phyloP scores from a whole-genome alignment of 1,139 yeast genomes.

The Candida sp. region DNA sequence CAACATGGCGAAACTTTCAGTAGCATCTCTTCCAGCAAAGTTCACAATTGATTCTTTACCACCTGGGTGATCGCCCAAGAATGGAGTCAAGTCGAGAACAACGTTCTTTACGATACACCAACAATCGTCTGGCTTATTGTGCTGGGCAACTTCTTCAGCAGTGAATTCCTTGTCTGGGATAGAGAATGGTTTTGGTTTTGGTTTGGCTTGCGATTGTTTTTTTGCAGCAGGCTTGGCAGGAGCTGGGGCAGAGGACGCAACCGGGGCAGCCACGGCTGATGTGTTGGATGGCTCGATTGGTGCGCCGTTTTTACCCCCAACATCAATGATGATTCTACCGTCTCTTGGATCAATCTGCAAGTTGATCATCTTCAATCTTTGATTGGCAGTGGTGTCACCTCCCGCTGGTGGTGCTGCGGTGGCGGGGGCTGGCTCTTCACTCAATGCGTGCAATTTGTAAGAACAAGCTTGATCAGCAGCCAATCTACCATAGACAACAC shows the following conservation, averaged over 20 bases:
- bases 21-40: constrained; percentile 93
- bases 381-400: constrained; percentile 14
- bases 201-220: constrained; percentile 2
- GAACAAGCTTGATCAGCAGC: constrained; percentile 55
- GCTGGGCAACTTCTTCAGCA: constrained; percentile 63
- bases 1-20: constrained; percentile 73
- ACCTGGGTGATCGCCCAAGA: constrained; percentile 87
- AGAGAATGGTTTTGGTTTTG: constrained; percentile 20
- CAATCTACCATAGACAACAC: constrained; percentile 80
- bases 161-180: constrained; percentile 51
- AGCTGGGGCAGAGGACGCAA: constrained; percentile 3
- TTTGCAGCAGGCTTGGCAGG: constrained; percentile 6
- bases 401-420: neutral
- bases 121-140: constrained; percentile 66
- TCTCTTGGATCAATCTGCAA: constrained; percentile 45
- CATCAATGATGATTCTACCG: constrained; percentile 34
- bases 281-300: constrained; percentile 1
- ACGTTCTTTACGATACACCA: constrained; percentile 90
- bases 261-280: constrained; percentile 5
- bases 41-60: constrained; percentile 74
- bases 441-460: constrained; percentile 34
- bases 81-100: constrained; percentile 83
- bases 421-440: constrained; percentile 10
- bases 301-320: constrained; percentile 18
- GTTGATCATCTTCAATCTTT: constrained; percentile 46